phyloP scores from a whole-genome alignment of 768 basidiomycete species.

The Pulveroboletus sp. region DNA sequence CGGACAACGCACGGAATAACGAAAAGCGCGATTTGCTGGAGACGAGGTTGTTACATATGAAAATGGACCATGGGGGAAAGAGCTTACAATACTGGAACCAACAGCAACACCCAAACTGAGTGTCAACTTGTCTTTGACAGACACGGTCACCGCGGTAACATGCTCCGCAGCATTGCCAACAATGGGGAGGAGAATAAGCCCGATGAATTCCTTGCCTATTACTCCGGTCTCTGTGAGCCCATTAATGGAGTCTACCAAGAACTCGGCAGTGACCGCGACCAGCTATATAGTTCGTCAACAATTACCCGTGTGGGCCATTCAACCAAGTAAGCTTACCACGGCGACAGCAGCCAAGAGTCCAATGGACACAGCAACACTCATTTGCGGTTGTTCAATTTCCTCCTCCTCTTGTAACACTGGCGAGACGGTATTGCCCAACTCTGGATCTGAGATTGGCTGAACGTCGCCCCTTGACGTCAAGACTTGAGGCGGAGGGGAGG shows the following conservation, averaged over 20 bases:
- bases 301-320: background rate
- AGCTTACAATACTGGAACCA: slow-evolving; percentile 72
- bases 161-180: slow-evolving; percentile 93
- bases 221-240: slow-evolving; percentile 55
- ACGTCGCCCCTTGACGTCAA: background rate
- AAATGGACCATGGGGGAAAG: background rate
- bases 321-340: slow-evolving; percentile 42
- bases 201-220: slow-evolving; percentile 81
- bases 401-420: slow-evolving; percentile 12
- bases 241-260: slow-evolving; percentile 76
- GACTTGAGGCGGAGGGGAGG: slow-evolving; percentile 8
- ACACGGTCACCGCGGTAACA: slow-evolving; percentile 86
- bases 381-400: slow-evolving; percentile 42
- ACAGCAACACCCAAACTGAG: slow-evolving; percentile 88
- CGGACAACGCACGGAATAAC: slow-evolving; percentile 50
- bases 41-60: background rate
- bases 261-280: slow-evolving; percentile 56
- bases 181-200: slow-evolving; percentile 83
- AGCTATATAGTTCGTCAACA: slow-evolving; percentile 31
- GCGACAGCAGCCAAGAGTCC: slow-evolving; percentile 55
- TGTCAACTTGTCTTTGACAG: slow-evolving; percentile 85
- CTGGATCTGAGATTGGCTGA: slow-evolving; percentile 9
- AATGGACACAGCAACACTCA: slow-evolving; percentile 55
- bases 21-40: slow-evolving; percentile 69
- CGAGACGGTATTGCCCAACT: background rate